Evolutionary conservation across 1,139 yeast genomes (phyloP).

Genomic region (Pichia terricola): DNA sequence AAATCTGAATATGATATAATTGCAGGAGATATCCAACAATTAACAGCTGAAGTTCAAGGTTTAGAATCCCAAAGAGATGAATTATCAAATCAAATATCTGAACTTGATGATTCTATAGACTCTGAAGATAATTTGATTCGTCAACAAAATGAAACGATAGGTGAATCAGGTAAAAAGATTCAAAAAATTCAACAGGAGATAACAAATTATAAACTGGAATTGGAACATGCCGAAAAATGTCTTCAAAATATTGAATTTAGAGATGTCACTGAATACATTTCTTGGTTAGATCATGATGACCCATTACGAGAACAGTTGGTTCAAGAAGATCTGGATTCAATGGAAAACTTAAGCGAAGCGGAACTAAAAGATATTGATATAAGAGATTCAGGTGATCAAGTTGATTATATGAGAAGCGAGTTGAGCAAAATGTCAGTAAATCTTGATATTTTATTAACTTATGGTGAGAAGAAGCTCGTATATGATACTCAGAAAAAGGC

Average conservation of each 20-base stretch:
- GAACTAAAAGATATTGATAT: slow-evolving; percentile 45
- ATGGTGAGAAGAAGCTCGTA: slow-evolving; percentile 58
- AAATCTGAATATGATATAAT: slow-evolving; percentile 47
- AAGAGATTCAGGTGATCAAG: slow-evolving; percentile 40
- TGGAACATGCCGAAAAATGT: no score
- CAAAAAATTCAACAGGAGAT: no score
- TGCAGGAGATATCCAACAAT: slow-evolving; percentile 55
- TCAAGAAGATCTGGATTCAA: slow-evolving; percentile 10
- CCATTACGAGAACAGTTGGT: slow-evolving; percentile 11
- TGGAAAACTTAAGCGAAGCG: slow-evolving; percentile 25
- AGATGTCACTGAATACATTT: slow-evolving; percentile 41
- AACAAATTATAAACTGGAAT: no score
- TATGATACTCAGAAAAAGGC: slow-evolving; percentile 54
- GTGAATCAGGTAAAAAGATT: slow-evolving; percentile 31
- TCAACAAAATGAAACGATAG: slow-evolving; percentile 28
- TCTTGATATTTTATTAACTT: slow-evolving; percentile 68
- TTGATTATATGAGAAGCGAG: slow-evolving; percentile 46
- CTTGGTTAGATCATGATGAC: slow-evolving; percentile 35
- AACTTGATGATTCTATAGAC: slow-evolving; percentile 29
- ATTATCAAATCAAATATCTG: slow-evolving; percentile 44
- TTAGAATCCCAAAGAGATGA: slow-evolving; percentile 49
- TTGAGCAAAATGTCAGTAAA: slow-evolving; percentile 57
- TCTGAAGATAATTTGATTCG: slow-evolving; percentile 34
- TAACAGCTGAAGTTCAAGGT: slow-evolving; percentile 46
- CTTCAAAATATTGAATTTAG: slow-evolving; percentile 30